Conservation (phyloP, 805 yeast species). For the Candida caryicola region DNA sequence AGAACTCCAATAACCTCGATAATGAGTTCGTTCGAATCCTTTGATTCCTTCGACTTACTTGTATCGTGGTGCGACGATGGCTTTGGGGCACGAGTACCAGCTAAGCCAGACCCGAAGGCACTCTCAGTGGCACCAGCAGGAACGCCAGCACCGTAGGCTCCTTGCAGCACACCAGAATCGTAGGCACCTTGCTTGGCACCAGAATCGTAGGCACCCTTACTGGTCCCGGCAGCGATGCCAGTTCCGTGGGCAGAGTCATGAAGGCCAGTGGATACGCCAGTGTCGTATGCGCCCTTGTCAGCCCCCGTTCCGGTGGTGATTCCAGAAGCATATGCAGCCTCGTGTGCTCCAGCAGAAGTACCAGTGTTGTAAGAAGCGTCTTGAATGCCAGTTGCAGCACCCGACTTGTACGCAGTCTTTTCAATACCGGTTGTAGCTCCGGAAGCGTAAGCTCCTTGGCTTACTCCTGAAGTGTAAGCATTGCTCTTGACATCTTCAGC, state of each 20-base stretch:
- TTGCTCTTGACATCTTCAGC: background rate
- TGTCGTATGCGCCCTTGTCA: background rate
- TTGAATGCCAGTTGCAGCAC: no score
- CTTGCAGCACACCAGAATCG: conserved; percentile 7
- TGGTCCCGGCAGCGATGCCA: background rate
- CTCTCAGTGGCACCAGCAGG: no score
- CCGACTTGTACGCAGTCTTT: no score
- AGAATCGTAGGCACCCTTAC: conserved; percentile 11
- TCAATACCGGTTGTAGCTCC: no score
- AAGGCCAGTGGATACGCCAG: background rate
- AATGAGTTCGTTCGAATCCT: conserved; percentile 8
- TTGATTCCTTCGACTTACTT: background rate
- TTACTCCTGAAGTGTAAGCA: background rate
- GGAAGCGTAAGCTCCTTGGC: background rate
- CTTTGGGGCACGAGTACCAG: no score
- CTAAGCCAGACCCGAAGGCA: no score
- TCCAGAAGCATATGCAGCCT: background rate
- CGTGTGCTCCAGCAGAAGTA: background rate
- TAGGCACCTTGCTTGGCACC: conserved; percentile 13
- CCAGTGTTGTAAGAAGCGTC: no score
- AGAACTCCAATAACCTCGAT: conserved; percentile 37
- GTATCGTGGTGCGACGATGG: no score
- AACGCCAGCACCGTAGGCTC: background rate
- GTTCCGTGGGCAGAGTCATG: background rate
- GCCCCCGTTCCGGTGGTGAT: background rate